A percentile compares a stretch with the other conserved stretches of the same genome.
phyloP scores from a whole-genome alignment of 2,329 filamentous ascomycete genomes.

The Paecilomyces sp. region DNA sequence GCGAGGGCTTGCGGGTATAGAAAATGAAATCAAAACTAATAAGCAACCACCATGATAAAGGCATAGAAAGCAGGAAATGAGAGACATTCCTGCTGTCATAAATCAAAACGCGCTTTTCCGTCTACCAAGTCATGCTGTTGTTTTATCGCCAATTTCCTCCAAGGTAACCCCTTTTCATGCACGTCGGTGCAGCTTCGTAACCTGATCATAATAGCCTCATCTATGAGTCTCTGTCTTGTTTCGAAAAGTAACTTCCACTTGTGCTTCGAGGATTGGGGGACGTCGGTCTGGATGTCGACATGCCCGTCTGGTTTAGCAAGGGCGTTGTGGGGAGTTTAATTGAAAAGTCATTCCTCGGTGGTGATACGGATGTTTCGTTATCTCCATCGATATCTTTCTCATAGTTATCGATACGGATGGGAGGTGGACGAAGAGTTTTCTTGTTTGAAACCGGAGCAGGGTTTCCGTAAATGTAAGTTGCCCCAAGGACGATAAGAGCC shows the following conservation, averaged over 20 bases:
- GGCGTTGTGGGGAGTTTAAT: conserved; percentile 42
- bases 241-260: conserved; percentile 32
- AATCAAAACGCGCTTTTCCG: not conserved
- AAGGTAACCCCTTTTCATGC: not conserved
- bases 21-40: not conserved
- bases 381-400: conserved; percentile 64
- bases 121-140: not conserved
- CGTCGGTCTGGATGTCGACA: conserved; percentile 48
- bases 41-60: not conserved
- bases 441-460: conserved; percentile 26
- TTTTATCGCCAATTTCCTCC: not conserved
- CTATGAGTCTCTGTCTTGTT: conserved; percentile 18
- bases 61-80: not conserved
- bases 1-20: not conserved
- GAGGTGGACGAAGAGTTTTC: conserved; percentile 45
- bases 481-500: conserved; percentile 67
- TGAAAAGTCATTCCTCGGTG: conserved; percentile 37
- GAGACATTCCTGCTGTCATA: not conserved
- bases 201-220: not conserved
- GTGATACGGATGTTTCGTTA: conserved; percentile 13
- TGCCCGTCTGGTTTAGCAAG: conserved; percentile 38
- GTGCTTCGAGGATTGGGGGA: conserved; percentile 41
- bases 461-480: conserved; percentile 78
- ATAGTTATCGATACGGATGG: conserved; percentile 58
- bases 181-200: not conserved